Evolutionary conservation across 2,329 filamentous ascomycete species (phyloP).

Genomic region (Mycosphaerella arachidis): DNA sequence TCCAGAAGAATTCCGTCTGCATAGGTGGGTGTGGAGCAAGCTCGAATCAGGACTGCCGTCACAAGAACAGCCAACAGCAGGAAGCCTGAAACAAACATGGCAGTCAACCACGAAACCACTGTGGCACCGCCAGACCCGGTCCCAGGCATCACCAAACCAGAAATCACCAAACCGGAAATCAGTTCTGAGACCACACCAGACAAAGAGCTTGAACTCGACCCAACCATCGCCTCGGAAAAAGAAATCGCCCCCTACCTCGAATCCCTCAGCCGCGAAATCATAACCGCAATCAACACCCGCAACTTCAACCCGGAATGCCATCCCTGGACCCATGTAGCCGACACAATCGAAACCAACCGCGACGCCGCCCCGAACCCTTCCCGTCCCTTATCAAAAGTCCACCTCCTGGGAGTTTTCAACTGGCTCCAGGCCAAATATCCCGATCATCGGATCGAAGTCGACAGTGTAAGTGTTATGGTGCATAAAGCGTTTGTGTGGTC

Average conservation of each 20-base stretch:
- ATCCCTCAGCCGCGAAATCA: not conserved
- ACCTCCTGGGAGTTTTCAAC: not conserved
- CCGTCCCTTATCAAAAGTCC: not conserved
- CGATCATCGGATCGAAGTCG: not conserved
- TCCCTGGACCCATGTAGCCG: not conserved
- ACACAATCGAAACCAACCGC: not conserved
- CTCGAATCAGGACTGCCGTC: not conserved
- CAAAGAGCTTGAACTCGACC: not conserved
- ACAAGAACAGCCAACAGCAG: not conserved
- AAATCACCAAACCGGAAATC: not conserved
- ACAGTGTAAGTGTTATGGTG: not conserved
- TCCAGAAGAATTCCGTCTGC: too few species aligned
- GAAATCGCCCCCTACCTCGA: not conserved
- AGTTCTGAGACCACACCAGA: not conserved
- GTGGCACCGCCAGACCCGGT: not conserved
- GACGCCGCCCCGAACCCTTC: not conserved
- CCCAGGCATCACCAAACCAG: not conserved
- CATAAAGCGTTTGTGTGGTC: constrained; percentile 1
- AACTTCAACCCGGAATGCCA: not conserved
- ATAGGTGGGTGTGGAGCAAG: not conserved
- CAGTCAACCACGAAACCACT: not conserved
- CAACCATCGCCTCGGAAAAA: not conserved
- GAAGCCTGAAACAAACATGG: not conserved
- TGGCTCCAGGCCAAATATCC: not conserved
- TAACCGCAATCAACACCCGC: not conserved